Evolutionary conservation across 768 basidiomycete genomes (phyloP).

Genomic region (Serendipita sp.): DNA sequence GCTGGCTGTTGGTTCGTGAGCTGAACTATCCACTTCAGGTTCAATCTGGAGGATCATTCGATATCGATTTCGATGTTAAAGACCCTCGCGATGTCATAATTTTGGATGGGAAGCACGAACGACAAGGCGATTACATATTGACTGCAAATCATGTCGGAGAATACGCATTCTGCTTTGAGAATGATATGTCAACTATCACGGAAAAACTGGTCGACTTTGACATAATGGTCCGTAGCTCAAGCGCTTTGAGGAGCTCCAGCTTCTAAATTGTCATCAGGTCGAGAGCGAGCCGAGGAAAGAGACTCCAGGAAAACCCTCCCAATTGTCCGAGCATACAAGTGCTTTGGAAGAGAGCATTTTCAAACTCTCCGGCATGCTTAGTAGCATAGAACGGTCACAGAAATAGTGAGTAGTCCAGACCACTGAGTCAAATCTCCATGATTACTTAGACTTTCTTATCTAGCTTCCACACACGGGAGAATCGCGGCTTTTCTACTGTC

Average conservation of each 20-base stretch:
- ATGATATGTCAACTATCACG: constrained; percentile 87
- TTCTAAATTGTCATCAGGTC: constrained; percentile 16
- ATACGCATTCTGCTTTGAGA: constrained; percentile 94
- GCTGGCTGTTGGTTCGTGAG: background rate
- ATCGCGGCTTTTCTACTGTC: constrained; percentile 83
- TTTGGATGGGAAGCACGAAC: constrained; percentile 74
- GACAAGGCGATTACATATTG: constrained; percentile 92
- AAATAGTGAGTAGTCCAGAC: constrained; percentile 53
- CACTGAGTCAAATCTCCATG: background rate
- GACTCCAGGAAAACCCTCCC: constrained; percentile 72
- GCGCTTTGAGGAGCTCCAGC: constrained; percentile 7
- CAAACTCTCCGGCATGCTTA: constrained; percentile 70
- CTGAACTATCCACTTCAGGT: constrained; percentile 33
- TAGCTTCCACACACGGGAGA: constrained; percentile 89
- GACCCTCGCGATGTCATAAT: constrained; percentile 80
- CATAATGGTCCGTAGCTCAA: constrained; percentile 54
- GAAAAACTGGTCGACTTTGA: constrained; percentile 91
- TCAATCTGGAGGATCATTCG: constrained; percentile 94
- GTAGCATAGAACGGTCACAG: constrained; percentile 82
- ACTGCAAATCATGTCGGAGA: constrained; percentile 85
- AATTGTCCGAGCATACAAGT: constrained; percentile 83
- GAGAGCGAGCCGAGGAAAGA: constrained; percentile 90
- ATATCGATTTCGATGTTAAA: constrained; percentile 84
- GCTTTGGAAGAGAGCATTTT: constrained; percentile 92
- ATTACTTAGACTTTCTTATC: background rate